Percentiles rank a stretch among this genome's conserved stretches.
Conservation (phyloP, 2,329 filamentous ascomycete species). For the Furcasterigmium sp. region DNA sequence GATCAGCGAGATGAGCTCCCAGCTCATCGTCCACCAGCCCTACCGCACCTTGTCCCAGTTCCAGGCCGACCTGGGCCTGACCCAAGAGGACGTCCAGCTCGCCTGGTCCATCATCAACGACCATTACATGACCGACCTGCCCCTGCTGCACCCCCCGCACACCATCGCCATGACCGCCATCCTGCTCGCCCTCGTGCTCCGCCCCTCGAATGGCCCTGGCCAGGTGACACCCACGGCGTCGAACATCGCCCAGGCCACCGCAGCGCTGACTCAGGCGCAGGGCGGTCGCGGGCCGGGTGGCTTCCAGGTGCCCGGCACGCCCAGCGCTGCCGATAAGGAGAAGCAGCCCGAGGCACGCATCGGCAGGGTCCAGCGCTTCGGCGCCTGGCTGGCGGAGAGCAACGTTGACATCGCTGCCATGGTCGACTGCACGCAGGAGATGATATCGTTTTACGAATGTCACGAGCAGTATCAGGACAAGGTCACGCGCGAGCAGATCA, state of each 20-base stretch:
- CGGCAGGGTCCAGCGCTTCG: slow-evolving; percentile 59
- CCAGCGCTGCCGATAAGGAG: slow-evolving; percentile 28
- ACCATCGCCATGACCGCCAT: slow-evolving; percentile 83
- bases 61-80: slow-evolving; percentile 63
- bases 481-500: slow-evolving; percentile 51
- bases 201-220: slow-evolving; percentile 43
- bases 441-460: slow-evolving; percentile 81
- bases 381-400: slow-evolving; percentile 81
- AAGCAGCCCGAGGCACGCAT: slow-evolving; percentile 51
- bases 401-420: slow-evolving; percentile 78
- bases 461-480: slow-evolving; percentile 59
- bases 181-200: slow-evolving; percentile 76
- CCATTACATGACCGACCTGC: slow-evolving; percentile 88
- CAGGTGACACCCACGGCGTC: slow-evolving; percentile 26
- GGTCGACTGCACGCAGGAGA: slow-evolving; percentile 85
- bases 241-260: slow-evolving; percentile 44
- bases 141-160: slow-evolving; percentile 79
- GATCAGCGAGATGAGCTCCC: slow-evolving; percentile 85
- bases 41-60: slow-evolving; percentile 76
- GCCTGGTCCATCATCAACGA: slow-evolving; percentile 87
- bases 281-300: slow-evolving; percentile 7
- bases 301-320: slow-evolving; percentile 6
- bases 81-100: slow-evolving; percentile 71
- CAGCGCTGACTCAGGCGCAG: slow-evolving; percentile 37
- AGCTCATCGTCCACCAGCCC: slow-evolving; percentile 85